A percentile compares a stretch with the other conserved stretches of the same genome.
Conservation (phyloP, 257 asterid genomes). For the Eustoma russellianum region DNA sequence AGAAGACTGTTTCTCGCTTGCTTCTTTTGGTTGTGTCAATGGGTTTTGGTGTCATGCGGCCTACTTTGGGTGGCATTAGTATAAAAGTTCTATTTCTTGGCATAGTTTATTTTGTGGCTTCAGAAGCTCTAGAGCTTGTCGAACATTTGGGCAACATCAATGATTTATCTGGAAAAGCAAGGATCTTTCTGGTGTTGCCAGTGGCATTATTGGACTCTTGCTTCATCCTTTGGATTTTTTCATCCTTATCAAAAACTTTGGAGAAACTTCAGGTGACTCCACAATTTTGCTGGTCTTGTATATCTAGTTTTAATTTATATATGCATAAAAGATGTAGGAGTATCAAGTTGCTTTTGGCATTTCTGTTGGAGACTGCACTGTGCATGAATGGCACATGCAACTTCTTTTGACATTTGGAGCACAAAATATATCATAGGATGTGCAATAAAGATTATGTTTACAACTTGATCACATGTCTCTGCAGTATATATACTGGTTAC, state of each 20-base stretch:
- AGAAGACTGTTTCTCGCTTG: conserved; percentile 89
- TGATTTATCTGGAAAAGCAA: conserved; percentile 81
- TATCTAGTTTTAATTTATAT: background rate
- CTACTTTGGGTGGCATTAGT: conserved; percentile 76
- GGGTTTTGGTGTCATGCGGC: conserved; percentile 96
- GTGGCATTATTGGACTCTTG: conserved; percentile 89
- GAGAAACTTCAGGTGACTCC: conserved; percentile 91
- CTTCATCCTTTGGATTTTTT: conserved; percentile 92
- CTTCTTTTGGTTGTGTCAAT: conserved; percentile 93
- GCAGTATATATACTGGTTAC: too few relatives aligned
- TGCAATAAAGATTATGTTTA: too few relatives aligned
- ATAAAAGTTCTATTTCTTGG: conserved; percentile 71
- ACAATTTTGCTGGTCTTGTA: background rate
- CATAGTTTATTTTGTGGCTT: conserved; percentile 71
- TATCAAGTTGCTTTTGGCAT: background rate
- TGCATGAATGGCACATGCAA: background rate
- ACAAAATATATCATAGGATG: background rate
- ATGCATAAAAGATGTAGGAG: background rate
- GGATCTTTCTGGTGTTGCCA: conserved; percentile 83
- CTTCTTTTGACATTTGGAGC: too few relatives aligned
- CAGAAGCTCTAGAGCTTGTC: conserved; percentile 92
- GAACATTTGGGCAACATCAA: conserved; percentile 96
- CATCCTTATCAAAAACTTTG: conserved; percentile 82
- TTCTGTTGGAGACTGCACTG: background rate
- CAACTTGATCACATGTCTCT: too few relatives aligned